Conservation (phyloP, 2,329 filamentous ascomycete genomes). For the Nothophaeocryptopus gaeumannii region DNA sequence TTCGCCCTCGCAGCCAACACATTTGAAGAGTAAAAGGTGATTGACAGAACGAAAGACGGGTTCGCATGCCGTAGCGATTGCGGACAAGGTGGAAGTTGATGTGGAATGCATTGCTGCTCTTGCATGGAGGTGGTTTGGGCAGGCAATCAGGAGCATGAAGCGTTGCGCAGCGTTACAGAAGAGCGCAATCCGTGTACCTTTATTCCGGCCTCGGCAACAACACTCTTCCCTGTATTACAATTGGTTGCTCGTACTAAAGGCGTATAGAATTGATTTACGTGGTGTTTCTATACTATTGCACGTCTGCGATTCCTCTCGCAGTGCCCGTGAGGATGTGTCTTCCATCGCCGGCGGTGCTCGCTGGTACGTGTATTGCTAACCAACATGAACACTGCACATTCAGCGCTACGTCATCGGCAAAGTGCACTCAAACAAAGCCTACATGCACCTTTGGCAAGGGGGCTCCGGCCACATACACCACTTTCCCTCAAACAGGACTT, state of each 20-base stretch:
- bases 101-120: slow-evolving; percentile 21
- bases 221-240: slow-evolving; percentile 36
- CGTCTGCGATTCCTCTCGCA: neutral
- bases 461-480: too few species aligned
- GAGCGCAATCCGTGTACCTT: slow-evolving; percentile 30
- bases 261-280: slow-evolving; percentile 29
- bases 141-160: slow-evolving; percentile 19
- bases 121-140: slow-evolving; percentile 25
- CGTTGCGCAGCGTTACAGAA: slow-evolving; percentile 22
- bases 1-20: slow-evolving; percentile 20
- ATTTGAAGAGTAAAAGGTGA: slow-evolving; percentile 15
- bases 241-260: slow-evolving; percentile 30
- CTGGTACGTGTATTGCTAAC: too few species aligned
- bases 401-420: neutral
- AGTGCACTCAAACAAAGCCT: slow-evolving; percentile 4
- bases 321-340: too few species aligned
- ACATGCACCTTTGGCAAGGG: neutral
- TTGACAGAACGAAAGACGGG: slow-evolving; percentile 16
- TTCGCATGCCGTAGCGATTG: slow-evolving; percentile 35
- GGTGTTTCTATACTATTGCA: neutral
- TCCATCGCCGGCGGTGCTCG: too few species aligned
- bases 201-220: slow-evolving; percentile 30
- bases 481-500: too few species aligned
- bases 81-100: slow-evolving; percentile 22
- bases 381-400: too few species aligned